These are phyloP conservation scores for Heimioporus retisporus DNA, from an alignment of 1,284 basidiomycete species.

Conservation along the genomic window DNA sequence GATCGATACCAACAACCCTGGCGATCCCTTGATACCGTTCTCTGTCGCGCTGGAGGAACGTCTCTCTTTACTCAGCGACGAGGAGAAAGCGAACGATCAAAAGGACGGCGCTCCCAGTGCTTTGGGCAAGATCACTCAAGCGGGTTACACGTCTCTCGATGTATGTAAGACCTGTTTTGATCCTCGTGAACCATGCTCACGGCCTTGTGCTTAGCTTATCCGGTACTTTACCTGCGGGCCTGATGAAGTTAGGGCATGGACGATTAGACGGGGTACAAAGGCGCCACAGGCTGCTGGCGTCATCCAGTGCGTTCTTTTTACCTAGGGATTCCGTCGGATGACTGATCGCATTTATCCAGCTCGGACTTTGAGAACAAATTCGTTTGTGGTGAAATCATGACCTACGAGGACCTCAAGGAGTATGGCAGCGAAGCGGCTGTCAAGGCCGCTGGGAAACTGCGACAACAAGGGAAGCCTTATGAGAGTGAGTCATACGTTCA, in stretches of 20 bases:
- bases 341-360: slow-evolving; percentile 48
- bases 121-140: slow-evolving; percentile 93
- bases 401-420: slow-evolving; percentile 93
- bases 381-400: slow-evolving; percentile 99
- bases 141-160: slow-evolving; percentile 89
- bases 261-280: slow-evolving; percentile 93
- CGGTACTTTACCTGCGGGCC: slow-evolving; percentile 98
- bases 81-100: slow-evolving; percentile 85
- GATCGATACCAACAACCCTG: slow-evolving; percentile 98
- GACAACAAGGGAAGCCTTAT: slow-evolving; percentile 98
- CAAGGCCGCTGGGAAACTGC: slow-evolving; percentile 96
- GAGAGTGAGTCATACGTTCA: slow-evolving; percentile 71
- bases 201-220: slow-evolving; percentile 71
- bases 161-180: slow-evolving; percentile 50
- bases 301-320: slow-evolving; percentile 82
- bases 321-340: slow-evolving; percentile 21
- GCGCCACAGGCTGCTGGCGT: slow-evolving; percentile 99
- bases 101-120: slow-evolving; percentile 79
- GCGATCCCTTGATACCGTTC: slow-evolving; percentile 97
- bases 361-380: slow-evolving; percentile 99
- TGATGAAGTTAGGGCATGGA: slow-evolving; percentile 98
- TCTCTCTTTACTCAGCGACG: slow-evolving; percentile 72
- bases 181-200: slow-evolving; percentile 13
- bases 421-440: slow-evolving; percentile 92
- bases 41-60: slow-evolving; percentile 98